A percentile compares a stretch with the other conserved stretches of the same genome.
Evolutionary conservation across 2,329 filamentous ascomycete genomes (phyloP).

Genomic region (Aspergillus candidus): DNA sequence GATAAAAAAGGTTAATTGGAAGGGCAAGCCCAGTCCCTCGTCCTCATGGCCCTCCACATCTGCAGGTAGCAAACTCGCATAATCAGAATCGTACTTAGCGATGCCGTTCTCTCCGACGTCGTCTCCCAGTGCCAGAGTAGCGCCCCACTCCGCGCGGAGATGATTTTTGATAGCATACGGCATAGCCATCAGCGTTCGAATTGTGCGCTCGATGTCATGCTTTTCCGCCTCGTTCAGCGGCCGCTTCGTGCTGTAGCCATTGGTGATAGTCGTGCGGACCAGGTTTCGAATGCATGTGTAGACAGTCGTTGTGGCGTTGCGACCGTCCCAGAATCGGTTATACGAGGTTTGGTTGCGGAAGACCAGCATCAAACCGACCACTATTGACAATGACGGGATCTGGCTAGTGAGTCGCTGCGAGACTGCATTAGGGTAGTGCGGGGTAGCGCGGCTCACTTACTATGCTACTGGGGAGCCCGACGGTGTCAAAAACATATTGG

Average conservation of each 20-base stretch:
- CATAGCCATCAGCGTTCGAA: constrained; percentile 55
- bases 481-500: constrained; percentile 43
- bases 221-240: constrained; percentile 40
- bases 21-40: constrained; percentile 53
- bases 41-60: constrained; percentile 52
- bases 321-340: constrained; percentile 59
- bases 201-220: constrained; percentile 53
- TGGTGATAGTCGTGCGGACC: constrained; percentile 50
- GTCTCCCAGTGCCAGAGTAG: constrained; percentile 35
- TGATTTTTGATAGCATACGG: constrained; percentile 61
- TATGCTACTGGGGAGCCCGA: constrained; percentile 54
- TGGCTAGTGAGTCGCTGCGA: constrained; percentile 12
- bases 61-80: constrained; percentile 45
- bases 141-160: constrained; percentile 57
- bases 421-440: background rate
- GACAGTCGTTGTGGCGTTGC: constrained; percentile 52
- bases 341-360: constrained; percentile 61
- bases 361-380: constrained; percentile 62
- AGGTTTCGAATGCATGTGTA: constrained; percentile 56
- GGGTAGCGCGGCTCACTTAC: constrained; percentile 29
- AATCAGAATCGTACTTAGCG: constrained; percentile 41
- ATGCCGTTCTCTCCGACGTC: constrained; percentile 25
- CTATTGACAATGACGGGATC: constrained; percentile 58
- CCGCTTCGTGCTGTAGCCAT: constrained; percentile 33
- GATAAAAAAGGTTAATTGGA: constrained; percentile 56